Evolutionary conservation across 2,329 filamentous ascomycete species (phyloP), one percentile per base, ranked within the genome.

Genomic region (Epichloe glyceriae): DNA sequence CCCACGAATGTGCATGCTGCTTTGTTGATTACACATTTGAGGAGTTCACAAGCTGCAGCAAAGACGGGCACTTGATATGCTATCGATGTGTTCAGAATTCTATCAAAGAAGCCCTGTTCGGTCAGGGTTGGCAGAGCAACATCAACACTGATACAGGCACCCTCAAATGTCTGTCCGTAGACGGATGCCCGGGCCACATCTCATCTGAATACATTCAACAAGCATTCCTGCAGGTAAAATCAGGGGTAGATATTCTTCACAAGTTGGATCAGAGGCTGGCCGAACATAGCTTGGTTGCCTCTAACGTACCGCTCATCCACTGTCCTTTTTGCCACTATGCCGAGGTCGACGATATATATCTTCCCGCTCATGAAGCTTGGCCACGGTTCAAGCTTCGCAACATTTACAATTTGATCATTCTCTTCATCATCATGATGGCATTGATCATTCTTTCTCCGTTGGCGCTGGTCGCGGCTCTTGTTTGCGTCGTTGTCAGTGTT

Each of bases 251-350:
- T 59, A 79, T 85, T 5, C 74, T 90, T 58, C 74, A 74, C 54
- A 86, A 84, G 61, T 80, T 97, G 37, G 85, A 95, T 61, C 82
- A 86, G 57, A 82, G 88, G 33, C 74, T 94, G 22, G 83, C 86
- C 3, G 83, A 85, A 52, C 86, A 95, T 58, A 80, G 75, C 19
- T 75, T 98, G 1, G 68, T 86, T 26, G 82, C 85, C 51, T 86
- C 85, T 22, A 77, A 80, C 20, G 68, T 95, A 6, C 83, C 86
- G 3, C 76, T 97, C 2, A 75, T 93, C 46, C 82, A 83, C 39
- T 97, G 93, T 60, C 89, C 90, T 0, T 96, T 94, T 63, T 98
- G 91, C 72, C 76, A 76, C 57, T 98, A 97, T 62, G 88, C 88
- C 34, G 93, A 97, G 70, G 75, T 89, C 26, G 88, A 96, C 65